A percentile compares a stretch with the other conserved stretches of the same genome.
Conservation (phyloP, 2,329 filamentous ascomycete genomes). For the Ascochyta rabiei region DNA sequence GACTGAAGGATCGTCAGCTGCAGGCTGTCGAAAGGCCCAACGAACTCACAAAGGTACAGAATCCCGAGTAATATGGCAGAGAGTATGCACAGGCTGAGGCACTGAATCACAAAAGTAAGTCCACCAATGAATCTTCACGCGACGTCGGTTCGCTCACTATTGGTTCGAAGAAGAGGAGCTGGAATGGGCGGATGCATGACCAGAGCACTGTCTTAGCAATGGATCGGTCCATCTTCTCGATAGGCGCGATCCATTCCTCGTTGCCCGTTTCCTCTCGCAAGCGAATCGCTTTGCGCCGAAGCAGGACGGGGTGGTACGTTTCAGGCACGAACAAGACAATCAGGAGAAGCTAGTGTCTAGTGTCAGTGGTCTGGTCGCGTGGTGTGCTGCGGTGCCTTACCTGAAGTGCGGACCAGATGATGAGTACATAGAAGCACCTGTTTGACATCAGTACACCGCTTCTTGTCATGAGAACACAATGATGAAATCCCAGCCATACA, state of each 20-base stretch:
- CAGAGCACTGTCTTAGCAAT: constrained; percentile 60
- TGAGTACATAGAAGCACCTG: constrained; percentile 70
- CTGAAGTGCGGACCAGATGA: constrained; percentile 75
- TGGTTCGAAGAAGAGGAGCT: constrained; percentile 79
- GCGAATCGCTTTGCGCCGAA: constrained; percentile 72
- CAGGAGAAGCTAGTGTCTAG: constrained; percentile 59
- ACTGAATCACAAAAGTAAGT: constrained; percentile 48
- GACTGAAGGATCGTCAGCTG: constrained; percentile 43
- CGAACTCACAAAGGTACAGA: constrained; percentile 69
- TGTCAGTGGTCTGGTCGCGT: constrained; percentile 22
- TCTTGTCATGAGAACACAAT: constrained; percentile 11
- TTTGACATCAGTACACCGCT: constrained; percentile 33
- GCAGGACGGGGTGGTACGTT: constrained; percentile 77
- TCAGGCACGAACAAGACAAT: constrained; percentile 81
- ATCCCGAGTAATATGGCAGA: constrained; percentile 86
- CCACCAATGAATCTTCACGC: constrained; percentile 26
- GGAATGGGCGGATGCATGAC: constrained; percentile 70
- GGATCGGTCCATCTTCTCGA: constrained; percentile 74
- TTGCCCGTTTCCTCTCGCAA: constrained; percentile 80
- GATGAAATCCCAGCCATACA: not conserved
- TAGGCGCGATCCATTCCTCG: constrained; percentile 74
- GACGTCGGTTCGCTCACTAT: constrained; percentile 60
- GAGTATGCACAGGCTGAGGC: constrained; percentile 78
- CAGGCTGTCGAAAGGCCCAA: constrained; percentile 68
- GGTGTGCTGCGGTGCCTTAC: constrained; percentile 32